Percentiles rank a stretch among this genome's conserved stretches.
Evolutionary conservation across 805 yeast genomes (phyloP).

Genomic region (Wickerhamomyces rabaulensis): DNA sequence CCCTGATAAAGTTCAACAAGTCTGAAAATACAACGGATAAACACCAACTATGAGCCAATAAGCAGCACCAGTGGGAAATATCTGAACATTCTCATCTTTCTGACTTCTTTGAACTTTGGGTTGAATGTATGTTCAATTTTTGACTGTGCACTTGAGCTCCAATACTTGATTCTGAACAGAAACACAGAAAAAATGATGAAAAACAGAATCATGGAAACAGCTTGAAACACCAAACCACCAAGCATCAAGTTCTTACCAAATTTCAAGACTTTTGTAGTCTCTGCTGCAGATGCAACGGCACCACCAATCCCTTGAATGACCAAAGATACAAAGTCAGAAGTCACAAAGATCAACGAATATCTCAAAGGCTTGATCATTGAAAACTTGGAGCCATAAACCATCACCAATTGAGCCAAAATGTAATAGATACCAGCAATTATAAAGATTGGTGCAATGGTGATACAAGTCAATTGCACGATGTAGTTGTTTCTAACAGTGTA

Average conservation of each 20-base stretch:
- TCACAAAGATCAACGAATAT: constrained; percentile 59
- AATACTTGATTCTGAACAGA: constrained; percentile 32
- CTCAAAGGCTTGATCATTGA: constrained; percentile 51
- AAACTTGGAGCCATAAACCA: constrained; percentile 51
- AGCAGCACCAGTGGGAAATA: constrained; percentile 41
- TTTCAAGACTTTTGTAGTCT: constrained; percentile 24
- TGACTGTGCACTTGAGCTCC: constrained; percentile 20
- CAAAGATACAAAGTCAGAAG: constrained; percentile 60
- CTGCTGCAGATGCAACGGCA: constrained; percentile 24
- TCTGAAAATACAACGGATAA: constrained; percentile 67
- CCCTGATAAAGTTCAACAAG: constrained; percentile 68
- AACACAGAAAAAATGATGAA: constrained; percentile 44
- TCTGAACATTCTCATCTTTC: constrained; percentile 33
- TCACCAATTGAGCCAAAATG: constrained; percentile 59
- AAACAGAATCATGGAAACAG: constrained; percentile 60
- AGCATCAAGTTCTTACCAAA: constrained; percentile 64
- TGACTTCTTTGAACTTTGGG: constrained; percentile 28
- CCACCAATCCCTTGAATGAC: constrained; percentile 74
- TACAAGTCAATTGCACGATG: constrained; percentile 41
- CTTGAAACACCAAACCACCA: constrained; percentile 77
- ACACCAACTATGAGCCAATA: constrained; percentile 46
- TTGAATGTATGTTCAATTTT: constrained; percentile 30
- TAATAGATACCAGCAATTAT: constrained; percentile 80
- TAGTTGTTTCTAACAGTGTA: constrained; percentile 35
- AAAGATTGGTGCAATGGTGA: constrained; percentile 60